Percentiles rank a stretch among this genome's conserved stretches.
These are phyloP conservation scores for Millerozyma miso DNA, from an alignment of 805 yeast genomes.

Conservation along the genomic window DNA sequence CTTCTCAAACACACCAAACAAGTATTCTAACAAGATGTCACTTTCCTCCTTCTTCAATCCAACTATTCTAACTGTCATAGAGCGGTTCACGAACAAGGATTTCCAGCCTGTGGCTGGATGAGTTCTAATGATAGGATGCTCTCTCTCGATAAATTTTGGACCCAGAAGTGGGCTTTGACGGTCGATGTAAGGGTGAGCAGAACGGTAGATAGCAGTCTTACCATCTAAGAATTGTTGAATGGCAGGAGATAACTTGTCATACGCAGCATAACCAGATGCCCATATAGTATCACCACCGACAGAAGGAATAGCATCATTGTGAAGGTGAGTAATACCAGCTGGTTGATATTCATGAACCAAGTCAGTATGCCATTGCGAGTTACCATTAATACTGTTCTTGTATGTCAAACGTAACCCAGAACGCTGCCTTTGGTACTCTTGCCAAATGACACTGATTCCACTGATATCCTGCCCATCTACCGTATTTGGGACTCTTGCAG, in stretches of 20 bases:
- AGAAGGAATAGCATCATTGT: conserved; percentile 36
- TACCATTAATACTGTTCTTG: conserved; percentile 19
- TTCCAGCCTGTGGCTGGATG: conserved; percentile 67
- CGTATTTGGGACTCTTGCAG: conserved; percentile 17
- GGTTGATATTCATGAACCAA: conserved; percentile 34
- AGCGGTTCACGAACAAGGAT: conserved; percentile 50
- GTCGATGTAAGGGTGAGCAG: conserved; percentile 41
- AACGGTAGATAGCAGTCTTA: conserved; percentile 40
- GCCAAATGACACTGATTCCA: conserved; percentile 42
- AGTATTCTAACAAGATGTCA: conserved; percentile 42
- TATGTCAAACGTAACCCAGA: conserved; percentile 24
- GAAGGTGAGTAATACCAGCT: conserved; percentile 36
- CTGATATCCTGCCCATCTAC: conserved; percentile 4
- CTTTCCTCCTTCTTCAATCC: conserved; percentile 52
- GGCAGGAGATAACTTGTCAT: conserved; percentile 51
- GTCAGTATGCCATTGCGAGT: conserved; percentile 34
- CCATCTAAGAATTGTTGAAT: conserved; percentile 50
- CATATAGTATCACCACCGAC: conserved; percentile 58
- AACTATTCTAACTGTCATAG: conserved; percentile 47
- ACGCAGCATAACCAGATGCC: conserved; percentile 56
- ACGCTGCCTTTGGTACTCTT: conserved; percentile 23
- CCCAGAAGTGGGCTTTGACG: conserved; percentile 45
- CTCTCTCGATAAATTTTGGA: conserved; percentile 47
- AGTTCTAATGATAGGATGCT: conserved; percentile 59
- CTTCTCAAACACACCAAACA: conserved; percentile 44